Conservation (phyloP, 306 rosid genomes). For the Quercus aquifolioides region DNA sequence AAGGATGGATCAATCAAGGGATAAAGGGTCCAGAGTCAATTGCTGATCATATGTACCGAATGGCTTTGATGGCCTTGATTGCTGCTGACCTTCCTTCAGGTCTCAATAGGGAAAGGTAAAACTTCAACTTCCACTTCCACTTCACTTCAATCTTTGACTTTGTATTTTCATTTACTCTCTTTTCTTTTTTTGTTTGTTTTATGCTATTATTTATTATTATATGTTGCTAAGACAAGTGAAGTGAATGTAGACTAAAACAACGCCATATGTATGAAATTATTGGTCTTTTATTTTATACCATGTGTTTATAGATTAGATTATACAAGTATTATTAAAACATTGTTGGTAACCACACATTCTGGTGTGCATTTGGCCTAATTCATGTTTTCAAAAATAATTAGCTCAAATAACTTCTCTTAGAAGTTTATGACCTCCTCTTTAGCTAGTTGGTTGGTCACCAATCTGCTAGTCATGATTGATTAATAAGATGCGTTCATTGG, state of each 20-base stretch:
- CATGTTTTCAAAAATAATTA: too few relatives aligned
- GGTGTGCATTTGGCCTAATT: not conserved
- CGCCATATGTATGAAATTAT: not conserved
- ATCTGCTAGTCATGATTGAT: not conserved
- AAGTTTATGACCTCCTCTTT: not conserved
- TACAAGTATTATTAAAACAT: not conserved
- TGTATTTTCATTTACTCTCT: not conserved
- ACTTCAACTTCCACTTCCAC: not conserved
- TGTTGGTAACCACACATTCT: not conserved
- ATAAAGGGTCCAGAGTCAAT: conserved; percentile 84
- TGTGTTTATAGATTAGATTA: not conserved
- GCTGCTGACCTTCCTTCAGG: conserved; percentile 62
- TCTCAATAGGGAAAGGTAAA: conserved; percentile 78
- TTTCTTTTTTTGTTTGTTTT: not conserved
- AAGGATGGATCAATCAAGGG: conserved; percentile 96
- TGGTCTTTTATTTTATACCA: not conserved
- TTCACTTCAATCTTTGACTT: too few relatives aligned
- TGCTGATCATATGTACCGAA: conserved; percentile 93
- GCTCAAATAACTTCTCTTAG: not conserved
- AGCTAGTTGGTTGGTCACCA: not conserved
- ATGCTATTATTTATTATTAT: not conserved
- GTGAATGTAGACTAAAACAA: not conserved
- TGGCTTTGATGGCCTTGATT: conserved; percentile 88
- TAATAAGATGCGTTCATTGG: not conserved
- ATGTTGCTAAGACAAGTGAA: not conserved